A percentile compares a stretch with the other conserved stretches of the same genome.
These are phyloP conservation scores for Camellia granthamiana DNA, from an alignment of 148 eudicot genomes.

Conservation along the genomic window DNA sequence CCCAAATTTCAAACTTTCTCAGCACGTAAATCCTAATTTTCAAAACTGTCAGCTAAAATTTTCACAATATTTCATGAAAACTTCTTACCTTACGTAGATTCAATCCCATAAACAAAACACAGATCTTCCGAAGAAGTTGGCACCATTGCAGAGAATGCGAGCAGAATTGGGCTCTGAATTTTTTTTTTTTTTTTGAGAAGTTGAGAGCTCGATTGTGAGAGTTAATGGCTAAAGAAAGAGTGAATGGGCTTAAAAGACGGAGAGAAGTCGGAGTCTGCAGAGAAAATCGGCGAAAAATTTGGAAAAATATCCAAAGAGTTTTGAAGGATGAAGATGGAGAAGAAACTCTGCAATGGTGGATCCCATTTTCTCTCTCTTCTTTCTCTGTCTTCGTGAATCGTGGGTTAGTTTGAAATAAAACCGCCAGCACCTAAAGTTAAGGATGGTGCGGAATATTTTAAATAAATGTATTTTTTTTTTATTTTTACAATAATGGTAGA, in stretches of 20 bases:
- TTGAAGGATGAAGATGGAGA: background rate
- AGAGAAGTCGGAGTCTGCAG: conserved; percentile 8
- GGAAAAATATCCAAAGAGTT: conserved; percentile 5
- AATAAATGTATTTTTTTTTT: too few species aligned
- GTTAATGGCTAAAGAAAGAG: background rate
- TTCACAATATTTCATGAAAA: background rate
- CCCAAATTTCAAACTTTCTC: background rate
- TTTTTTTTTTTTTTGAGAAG: background rate
- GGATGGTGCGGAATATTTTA: too few species aligned
- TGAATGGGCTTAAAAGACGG: conserved; percentile 7
- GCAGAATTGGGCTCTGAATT: background rate
- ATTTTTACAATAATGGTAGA: too few species aligned
- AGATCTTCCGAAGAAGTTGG: background rate
- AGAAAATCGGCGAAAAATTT: conserved; percentile 3
- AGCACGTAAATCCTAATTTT: background rate
- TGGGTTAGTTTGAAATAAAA: conserved; percentile 7
- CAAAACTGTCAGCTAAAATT: background rate
- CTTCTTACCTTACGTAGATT: background rate
- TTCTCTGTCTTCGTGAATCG: too few species aligned
- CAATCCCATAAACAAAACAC: background rate
- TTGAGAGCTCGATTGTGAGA: background rate
- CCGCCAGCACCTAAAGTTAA: background rate
- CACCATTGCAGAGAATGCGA: background rate
- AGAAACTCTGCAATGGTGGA: background rate
- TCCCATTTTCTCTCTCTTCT: too few species aligned